Conservation (phyloP, 2,329 filamentous ascomycete species). For the Colletotrichum australisinense region DNA sequence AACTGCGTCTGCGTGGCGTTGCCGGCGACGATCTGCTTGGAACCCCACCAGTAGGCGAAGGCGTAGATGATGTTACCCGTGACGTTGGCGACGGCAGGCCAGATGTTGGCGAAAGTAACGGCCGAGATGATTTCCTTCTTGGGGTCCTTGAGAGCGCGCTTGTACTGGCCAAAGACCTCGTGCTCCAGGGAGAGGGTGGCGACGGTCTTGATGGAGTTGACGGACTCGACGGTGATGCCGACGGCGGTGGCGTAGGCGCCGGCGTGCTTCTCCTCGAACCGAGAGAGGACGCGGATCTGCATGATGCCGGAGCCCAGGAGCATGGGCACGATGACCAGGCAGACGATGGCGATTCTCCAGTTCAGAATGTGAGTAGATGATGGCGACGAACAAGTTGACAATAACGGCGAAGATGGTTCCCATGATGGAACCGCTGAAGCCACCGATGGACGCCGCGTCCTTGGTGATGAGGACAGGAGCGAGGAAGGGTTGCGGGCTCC, state of each 20-base stretch:
- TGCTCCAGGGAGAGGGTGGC: conserved; percentile 65
- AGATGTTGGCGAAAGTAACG: conserved; percentile 65
- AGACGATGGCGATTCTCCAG: conserved; percentile 82
- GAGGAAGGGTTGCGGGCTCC: conserved; percentile 69
- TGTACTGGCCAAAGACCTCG: conserved; percentile 65
- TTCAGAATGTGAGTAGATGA: conserved; percentile 78
- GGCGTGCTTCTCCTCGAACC: conserved; percentile 72
- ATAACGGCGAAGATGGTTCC: conserved; percentile 76
- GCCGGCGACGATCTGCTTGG: conserved; percentile 75
- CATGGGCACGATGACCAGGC: conserved; percentile 75
- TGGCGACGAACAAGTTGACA: conserved; percentile 75
- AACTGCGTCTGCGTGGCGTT: conserved; percentile 75
- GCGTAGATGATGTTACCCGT: conserved; percentile 77
- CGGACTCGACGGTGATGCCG: conserved; percentile 74
- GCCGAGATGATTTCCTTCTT: conserved; percentile 65
- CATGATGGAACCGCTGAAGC: conserved; percentile 77
- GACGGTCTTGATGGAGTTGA: conserved; percentile 73
- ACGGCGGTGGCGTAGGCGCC: conserved; percentile 73
- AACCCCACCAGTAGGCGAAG: conserved; percentile 84
- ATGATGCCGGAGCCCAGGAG: conserved; percentile 77
- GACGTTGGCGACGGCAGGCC: conserved; percentile 70
- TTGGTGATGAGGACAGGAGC: conserved; percentile 77
- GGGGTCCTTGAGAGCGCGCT: conserved; percentile 58
- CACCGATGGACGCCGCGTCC: conserved; percentile 74
- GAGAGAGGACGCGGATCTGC: conserved; percentile 71